These are phyloP conservation scores for Fistulifera pelliculosa DNA, from an alignment of 108 stramenopile species.

Conservation along the genomic window DNA sequence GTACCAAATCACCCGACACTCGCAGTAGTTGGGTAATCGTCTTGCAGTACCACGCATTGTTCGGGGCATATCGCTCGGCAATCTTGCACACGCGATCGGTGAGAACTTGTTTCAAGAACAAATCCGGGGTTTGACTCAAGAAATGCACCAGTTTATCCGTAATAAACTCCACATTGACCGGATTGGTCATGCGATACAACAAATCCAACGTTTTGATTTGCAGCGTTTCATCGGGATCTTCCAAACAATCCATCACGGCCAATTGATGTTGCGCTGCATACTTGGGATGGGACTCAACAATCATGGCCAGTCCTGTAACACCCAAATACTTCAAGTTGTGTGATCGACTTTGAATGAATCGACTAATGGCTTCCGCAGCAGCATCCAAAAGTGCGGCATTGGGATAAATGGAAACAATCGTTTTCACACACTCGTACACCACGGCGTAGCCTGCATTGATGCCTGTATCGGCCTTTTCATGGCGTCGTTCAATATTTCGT, in stretches of 20 bases:
- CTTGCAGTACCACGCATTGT: conserved; percentile 85
- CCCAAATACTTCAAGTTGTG: conserved; percentile 98
- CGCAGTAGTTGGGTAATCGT: conserved; percentile 85
- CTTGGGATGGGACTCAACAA: conserved; percentile 93
- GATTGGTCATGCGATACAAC: conserved; percentile 96
- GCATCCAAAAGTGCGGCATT: conserved; percentile 91
- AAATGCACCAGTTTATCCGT: conserved; percentile 80
- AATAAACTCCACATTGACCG: conserved; percentile 97
- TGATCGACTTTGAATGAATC: conserved; percentile 83
- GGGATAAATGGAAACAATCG: conserved; percentile 96
- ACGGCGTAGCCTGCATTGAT: conserved; percentile 99
- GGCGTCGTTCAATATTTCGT: conserved; percentile 92
- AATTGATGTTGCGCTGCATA: conserved; percentile 97
- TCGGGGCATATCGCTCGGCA: conserved; percentile 95
- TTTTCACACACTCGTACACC: conserved; percentile 92
- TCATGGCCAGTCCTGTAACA: conserved; percentile 91
- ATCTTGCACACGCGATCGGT: conserved; percentile 89
- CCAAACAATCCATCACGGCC: conserved; percentile 98
- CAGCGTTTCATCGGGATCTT: conserved; percentile 97
- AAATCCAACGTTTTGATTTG: conserved; percentile 96
- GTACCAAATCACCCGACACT: conserved; percentile 92
- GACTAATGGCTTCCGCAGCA: conserved; percentile 86
- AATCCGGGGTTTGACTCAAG: conserved; percentile 85
- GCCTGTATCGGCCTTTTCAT: conserved; percentile 96
- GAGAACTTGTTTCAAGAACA: conserved; percentile 82